Evolutionary conservation across 495 filamentous ascomycete species (phyloP).

Genomic region (Saxophila tyrrhenica): DNA sequence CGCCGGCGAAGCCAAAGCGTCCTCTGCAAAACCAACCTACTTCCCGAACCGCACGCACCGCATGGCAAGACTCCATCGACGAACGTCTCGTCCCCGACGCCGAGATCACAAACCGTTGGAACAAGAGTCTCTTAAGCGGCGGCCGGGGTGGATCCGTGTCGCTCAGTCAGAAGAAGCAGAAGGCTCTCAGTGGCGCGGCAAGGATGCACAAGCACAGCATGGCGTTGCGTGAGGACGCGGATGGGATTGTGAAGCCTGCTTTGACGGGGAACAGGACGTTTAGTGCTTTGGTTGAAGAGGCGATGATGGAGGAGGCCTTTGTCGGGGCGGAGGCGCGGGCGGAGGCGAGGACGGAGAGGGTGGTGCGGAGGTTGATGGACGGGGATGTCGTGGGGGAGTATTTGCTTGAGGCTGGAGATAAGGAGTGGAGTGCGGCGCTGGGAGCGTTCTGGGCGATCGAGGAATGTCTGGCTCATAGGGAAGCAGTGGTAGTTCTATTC

Average conservation of each 20-base stretch:
- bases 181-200: background rate
- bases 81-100: background rate
- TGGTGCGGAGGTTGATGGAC: background rate
- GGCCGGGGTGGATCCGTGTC: background rate
- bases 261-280: background rate
- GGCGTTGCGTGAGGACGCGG: background rate
- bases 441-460: background rate
- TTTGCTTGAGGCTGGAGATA: background rate
- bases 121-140: background rate
- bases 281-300: background rate
- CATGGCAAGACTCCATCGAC: background rate
- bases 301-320: background rate
- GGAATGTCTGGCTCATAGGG: no score
- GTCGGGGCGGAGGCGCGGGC: background rate
- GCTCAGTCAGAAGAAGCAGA: constrained; percentile 1
- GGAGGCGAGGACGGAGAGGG: background rate
- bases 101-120: background rate
- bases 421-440: background rate
- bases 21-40: background rate
- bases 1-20: background rate
- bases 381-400: background rate
- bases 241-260: background rate
- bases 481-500: no score
- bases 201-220: background rate
- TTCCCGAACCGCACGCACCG: background rate